Percentiles rank a stretch among this genome's conserved stretches.
phyloP scores from a whole-genome alignment of 306 rosid species.

The Chamaecrista fasciculata region DNA sequence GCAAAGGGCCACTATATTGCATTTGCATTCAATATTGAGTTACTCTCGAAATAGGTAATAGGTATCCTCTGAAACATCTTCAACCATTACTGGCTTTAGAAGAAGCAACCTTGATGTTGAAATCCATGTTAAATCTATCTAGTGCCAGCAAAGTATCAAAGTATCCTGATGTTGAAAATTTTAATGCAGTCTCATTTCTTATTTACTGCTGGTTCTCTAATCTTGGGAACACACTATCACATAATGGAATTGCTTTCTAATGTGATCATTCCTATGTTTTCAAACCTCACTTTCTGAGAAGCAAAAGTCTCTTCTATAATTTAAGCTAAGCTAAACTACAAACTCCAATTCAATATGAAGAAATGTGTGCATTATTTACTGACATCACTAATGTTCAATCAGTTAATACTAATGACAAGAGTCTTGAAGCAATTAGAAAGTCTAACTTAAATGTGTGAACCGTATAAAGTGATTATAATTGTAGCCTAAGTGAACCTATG shows the following conservation, averaged over 20 bases:
- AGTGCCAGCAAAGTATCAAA: not conserved
- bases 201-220: not conserved
- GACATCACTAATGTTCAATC: not conserved
- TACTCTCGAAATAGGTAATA: no score
- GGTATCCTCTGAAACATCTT: not conserved
- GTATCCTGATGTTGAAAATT: not conserved
- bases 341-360: not conserved
- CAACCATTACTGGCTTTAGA: not conserved
- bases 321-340: not conserved
- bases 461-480: not conserved
- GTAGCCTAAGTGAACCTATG: not conserved
- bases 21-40: no score
- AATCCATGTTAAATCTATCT: not conserved
- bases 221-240: not conserved
- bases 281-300: slow-evolving; percentile 8
- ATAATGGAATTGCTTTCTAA: slow-evolving; percentile 3
- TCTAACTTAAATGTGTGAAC: not conserved
- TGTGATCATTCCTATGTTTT: not conserved
- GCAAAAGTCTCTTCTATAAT: not conserved
- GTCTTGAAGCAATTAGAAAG: not conserved
- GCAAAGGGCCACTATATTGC: not conserved
- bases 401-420: not conserved
- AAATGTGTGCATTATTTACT: not conserved
- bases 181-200: not conserved
- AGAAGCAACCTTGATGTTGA: not conserved